Percentiles rank a stretch among this genome's conserved stretches.
These are phyloP conservation scores for Paradendryphiella salina DNA, from an alignment of 2,329 filamentous ascomycete genomes.

Conservation along the genomic window DNA sequence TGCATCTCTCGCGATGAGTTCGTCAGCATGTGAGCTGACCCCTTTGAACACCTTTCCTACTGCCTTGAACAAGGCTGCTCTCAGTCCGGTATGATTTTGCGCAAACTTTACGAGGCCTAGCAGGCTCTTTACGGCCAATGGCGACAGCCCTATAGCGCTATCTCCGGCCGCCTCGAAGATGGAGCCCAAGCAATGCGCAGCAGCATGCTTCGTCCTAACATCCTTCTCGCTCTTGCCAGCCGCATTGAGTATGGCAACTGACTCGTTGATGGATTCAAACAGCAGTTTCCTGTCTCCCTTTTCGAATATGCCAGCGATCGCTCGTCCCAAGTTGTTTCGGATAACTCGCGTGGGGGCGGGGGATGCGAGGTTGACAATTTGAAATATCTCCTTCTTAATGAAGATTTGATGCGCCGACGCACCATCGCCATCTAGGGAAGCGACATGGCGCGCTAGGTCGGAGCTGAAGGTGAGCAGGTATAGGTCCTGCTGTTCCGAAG, in stretches of 20 bases:
- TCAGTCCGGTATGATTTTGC: conserved; percentile 77
- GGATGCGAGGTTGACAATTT: conserved; percentile 80
- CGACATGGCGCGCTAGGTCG: conserved; percentile 78
- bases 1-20: conserved; percentile 80
- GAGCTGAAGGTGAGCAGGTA: conserved; percentile 89
- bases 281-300: conserved; percentile 88
- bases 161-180: conserved; percentile 92
- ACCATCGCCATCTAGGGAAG: conserved; percentile 72
- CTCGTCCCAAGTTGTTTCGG: conserved; percentile 83
- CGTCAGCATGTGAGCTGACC: conserved; percentile 77
- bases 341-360: conserved; percentile 86
- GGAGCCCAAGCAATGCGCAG: conserved; percentile 82
- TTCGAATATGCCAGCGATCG: conserved; percentile 78
- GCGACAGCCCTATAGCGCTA: conserved; percentile 83
- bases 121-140: conserved; percentile 70
- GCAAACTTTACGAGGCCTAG: conserved; percentile 80
- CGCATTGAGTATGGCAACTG: conserved; percentile 71
- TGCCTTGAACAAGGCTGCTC: conserved; percentile 75
- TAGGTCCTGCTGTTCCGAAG: conserved; percentile 92
- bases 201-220: conserved; percentile 79
- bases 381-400: conserved; percentile 91
- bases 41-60: conserved; percentile 76
- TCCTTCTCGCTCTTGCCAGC: conserved; percentile 77
- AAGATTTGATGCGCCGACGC: conserved; percentile 87
- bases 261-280: conserved; percentile 91